Conservation (phyloP, 2,329 filamentous ascomycete genomes). For the Cladosporium sp. region DNA sequence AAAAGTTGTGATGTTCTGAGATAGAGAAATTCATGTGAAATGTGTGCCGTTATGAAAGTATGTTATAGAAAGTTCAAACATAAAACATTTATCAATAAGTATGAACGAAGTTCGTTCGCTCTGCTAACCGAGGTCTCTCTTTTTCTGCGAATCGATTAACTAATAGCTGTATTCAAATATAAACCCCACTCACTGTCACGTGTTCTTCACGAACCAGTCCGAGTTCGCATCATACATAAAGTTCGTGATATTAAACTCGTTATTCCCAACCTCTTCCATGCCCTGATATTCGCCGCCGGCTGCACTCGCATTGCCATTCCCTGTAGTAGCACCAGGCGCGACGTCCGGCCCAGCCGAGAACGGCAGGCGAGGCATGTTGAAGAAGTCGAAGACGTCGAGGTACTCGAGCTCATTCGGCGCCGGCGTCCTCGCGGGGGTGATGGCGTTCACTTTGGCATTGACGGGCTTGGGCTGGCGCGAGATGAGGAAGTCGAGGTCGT, state of each 20-base stretch:
- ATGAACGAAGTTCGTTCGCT: too few relatives aligned
- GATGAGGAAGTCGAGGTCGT: constrained; percentile 87
- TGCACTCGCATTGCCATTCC: neutral
- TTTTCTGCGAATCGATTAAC: neutral
- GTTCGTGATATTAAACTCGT: constrained; percentile 76
- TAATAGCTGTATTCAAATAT: neutral
- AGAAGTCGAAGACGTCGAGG: constrained; percentile 90
- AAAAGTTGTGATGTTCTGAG: neutral
- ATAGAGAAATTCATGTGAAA: neutral
- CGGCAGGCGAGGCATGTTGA: constrained; percentile 79
- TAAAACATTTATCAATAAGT: neutral
- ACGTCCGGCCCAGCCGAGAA: constrained; percentile 25
- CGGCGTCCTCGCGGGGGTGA: constrained; percentile 48
- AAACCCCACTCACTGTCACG: neutral
- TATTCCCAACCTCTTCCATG: constrained; percentile 36
- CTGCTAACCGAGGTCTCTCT: too few relatives aligned
- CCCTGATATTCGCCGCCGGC: constrained; percentile 23
- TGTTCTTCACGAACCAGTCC: constrained; percentile 59
- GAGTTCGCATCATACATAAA: constrained; percentile 73
- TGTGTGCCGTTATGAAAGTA: neutral
- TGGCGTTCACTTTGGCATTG: constrained; percentile 18
- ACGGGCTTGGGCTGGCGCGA: constrained; percentile 66
- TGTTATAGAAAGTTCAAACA: neutral
- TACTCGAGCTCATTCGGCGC: constrained; percentile 84
- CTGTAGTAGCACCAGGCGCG: constrained; percentile 22